Conservation (phyloP, 2,329 filamentous ascomycete species). For the Fusarium robinianum region DNA sequence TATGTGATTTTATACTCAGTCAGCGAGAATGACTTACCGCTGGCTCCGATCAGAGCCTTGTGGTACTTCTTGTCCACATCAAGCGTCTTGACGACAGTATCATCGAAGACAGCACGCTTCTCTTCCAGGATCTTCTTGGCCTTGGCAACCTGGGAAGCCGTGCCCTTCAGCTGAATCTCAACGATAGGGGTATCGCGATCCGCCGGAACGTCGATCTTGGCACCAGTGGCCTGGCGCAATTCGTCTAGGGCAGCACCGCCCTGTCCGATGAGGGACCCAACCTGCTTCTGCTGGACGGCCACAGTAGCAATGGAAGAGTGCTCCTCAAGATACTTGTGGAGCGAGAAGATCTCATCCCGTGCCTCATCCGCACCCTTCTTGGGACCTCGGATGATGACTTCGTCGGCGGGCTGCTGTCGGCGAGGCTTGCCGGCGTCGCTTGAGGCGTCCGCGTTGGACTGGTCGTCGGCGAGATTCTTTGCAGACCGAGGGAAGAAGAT, state of each 20-base stretch:
- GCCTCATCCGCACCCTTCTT: slow-evolving; percentile 92
- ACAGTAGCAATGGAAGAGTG: slow-evolving; percentile 81
- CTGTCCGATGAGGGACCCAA: slow-evolving; percentile 91
- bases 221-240: slow-evolving; percentile 80
- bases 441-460: slow-evolving; percentile 68
- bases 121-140: slow-evolving; percentile 90
- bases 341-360: slow-evolving; percentile 84
- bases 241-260: slow-evolving; percentile 90
- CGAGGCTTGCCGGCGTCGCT: slow-evolving; percentile 69
- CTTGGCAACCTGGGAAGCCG: slow-evolving; percentile 85
- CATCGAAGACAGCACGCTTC: slow-evolving; percentile 84
- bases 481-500: slow-evolving; percentile 85
- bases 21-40: slow-evolving; percentile 65
- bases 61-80: slow-evolving; percentile 96
- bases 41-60: slow-evolving; percentile 82
- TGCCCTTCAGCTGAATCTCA: slow-evolving; percentile 90
- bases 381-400: slow-evolving; percentile 88
- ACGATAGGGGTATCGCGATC: slow-evolving; percentile 75
- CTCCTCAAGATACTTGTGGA: slow-evolving; percentile 88
- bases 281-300: slow-evolving; percentile 85
- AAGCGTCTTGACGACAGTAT: slow-evolving; percentile 81
- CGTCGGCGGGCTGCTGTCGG: slow-evolving; percentile 78
- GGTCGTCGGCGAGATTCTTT: slow-evolving; percentile 69
- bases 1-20: background rate
- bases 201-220: slow-evolving; percentile 89